These are phyloP conservation scores for Termitomyces sp. DNA, from an alignment of 768 basidiomycete species.

Conservation along the genomic window DNA sequence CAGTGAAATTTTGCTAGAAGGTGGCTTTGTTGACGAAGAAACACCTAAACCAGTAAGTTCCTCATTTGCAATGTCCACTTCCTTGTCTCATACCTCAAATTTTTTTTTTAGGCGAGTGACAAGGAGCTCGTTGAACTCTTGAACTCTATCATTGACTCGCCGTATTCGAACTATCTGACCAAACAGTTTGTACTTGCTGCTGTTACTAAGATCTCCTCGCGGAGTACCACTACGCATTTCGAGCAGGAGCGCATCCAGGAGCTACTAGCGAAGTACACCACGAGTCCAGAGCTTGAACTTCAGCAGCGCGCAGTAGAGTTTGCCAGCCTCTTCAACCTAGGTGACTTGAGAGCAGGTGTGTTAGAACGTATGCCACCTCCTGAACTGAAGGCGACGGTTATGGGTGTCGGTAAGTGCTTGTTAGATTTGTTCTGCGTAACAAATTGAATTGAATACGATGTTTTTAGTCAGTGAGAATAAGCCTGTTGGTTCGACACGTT, in stretches of 20 bases:
- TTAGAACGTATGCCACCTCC: conserved; percentile 99
- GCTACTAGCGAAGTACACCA: conserved; percentile 74
- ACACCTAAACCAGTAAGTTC: conserved; percentile 56
- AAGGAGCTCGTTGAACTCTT: conserved; percentile 83
- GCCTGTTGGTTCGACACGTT: conserved; percentile 86
- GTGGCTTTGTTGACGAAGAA: conserved; percentile 74
- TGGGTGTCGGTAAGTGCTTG: conserved; percentile 70
- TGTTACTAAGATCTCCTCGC: conserved; percentile 84
- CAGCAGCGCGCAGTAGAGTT: conserved; percentile 97
- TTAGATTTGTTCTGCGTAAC: background rate
- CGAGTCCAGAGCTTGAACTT: conserved; percentile 87
- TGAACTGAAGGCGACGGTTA: conserved; percentile 94
- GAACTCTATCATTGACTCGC: conserved; percentile 83
- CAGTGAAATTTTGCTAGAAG: conserved; percentile 82
- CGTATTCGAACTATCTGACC: conserved; percentile 86
- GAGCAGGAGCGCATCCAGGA: conserved; percentile 80
- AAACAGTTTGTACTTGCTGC: conserved; percentile 91
- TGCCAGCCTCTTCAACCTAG: conserved; percentile 73
- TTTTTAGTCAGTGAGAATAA: conserved; percentile 87
- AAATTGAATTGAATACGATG: background rate
- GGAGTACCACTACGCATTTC: conserved; percentile 54
- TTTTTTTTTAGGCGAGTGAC: conserved; percentile 55
- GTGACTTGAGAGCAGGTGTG: conserved; percentile 76
- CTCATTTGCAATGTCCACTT: background rate
- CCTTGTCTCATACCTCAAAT: background rate